Evolutionary conservation across 208 protist species (phyloP), one percentile per base, ranked within the genome.

Genomic region (Porcisia hertigi): DNA sequence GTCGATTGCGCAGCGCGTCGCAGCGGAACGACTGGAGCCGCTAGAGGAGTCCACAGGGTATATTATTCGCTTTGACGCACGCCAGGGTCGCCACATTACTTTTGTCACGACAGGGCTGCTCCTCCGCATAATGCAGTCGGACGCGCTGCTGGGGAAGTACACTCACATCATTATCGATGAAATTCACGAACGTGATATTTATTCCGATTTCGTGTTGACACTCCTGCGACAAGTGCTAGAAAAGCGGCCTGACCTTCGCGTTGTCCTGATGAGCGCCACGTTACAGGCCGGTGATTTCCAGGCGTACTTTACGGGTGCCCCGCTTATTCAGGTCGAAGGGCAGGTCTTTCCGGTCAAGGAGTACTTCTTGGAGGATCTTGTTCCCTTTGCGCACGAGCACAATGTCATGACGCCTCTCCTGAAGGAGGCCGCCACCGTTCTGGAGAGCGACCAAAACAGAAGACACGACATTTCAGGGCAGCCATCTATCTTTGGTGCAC

Each of bases 91-190:
- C 3, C 85, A 93, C 67, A 98, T 99, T 60, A 99, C 99, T 76
- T 99, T 99, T 79, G 98, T 98, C 90, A 99, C 99, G 3, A 96
- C 98, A 76, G 99, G 99, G 84, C 97, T 99, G 79, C 77, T 99
- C n/a, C 89, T 99, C 41, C 95, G 99, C 62, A 84, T 99, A 79
- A 88, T 98, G 66, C 87, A 98, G 45, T 66, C 81, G 16, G 91
- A 98, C 63, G 82, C 95, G 14, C 47, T 80, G 18, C 79, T 99
- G 49, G 69, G 72, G 20, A 94, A 98, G 67, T 99, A 99, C 85
- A 94, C 89, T 55, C 89, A 99, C 65, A 86, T 99, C 74, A 99
- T 99, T 75, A 94, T 99, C 41, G 99, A 99, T 91, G 99, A 99
- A 87, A 99, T 99, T 7, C 99, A 99, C 86, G 99, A 99, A 86